Evolutionary conservation across 148 eudicot genomes (phyloP).

Genomic region (Euryodendron excelsum): DNA sequence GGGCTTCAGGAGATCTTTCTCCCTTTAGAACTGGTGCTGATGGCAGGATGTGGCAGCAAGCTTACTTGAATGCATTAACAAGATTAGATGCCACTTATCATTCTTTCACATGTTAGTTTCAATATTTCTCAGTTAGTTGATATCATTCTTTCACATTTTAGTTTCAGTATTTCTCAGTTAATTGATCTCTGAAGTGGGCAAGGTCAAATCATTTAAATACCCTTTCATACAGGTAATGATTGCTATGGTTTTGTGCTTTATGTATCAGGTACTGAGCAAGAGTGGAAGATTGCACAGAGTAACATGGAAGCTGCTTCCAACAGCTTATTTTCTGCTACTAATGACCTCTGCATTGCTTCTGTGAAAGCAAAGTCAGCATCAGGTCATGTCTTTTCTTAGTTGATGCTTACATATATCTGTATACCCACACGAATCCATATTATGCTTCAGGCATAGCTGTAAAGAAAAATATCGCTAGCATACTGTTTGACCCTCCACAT

Average conservation of each 20-base stretch:
- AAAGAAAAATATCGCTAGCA: neutral
- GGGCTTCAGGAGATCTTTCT: conserved; percentile 51
- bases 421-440: conserved; percentile 1
- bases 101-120: conserved; percentile 74
- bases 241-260: neutral
- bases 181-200: neutral
- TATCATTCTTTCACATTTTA: conserved; percentile 65
- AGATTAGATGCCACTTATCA: conserved; percentile 77
- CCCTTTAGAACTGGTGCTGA: conserved; percentile 59
- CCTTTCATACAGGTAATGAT: neutral
- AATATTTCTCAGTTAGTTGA: neutral
- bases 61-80: conserved; percentile 63
- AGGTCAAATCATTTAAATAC: neutral
- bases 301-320: conserved; percentile 83
- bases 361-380: conserved; percentile 80
- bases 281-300: conserved; percentile 75
- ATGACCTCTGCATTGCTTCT: conserved; percentile 76
- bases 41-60: conserved; percentile 84
- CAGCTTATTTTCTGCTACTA: conserved; percentile 67
- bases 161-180: conserved; percentile 22
- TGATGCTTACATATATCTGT: conserved; percentile 2
- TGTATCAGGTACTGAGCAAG: conserved; percentile 78
- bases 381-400: conserved; percentile 39
- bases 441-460: neutral
- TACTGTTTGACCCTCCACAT: neutral